A percentile compares a stretch with the other conserved stretches of the same genome.
Evolutionary conservation across 2,329 filamentous ascomycete species (phyloP).

Genomic region (Claviceps paspali): DNA sequence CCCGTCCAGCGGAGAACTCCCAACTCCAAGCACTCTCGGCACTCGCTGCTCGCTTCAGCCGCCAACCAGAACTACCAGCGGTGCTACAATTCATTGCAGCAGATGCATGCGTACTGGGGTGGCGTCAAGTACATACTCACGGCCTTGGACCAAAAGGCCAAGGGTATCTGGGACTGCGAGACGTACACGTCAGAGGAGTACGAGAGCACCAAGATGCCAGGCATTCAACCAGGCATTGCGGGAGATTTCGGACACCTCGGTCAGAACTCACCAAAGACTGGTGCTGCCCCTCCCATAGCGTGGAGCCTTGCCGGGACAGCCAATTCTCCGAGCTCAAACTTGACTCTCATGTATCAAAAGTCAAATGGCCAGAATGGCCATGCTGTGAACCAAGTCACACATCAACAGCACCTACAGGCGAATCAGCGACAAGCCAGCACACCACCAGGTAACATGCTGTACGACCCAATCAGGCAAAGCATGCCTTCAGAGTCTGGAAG

Average conservation of each 20-base stretch:
- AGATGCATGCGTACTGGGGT: slow-evolving; percentile 73
- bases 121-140: slow-evolving; percentile 78
- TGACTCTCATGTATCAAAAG: slow-evolving; percentile 67
- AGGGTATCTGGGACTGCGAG: slow-evolving; percentile 68
- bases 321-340: slow-evolving; percentile 69
- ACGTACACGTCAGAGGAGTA: slow-evolving; percentile 59
- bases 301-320: slow-evolving; percentile 82
- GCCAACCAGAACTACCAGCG: slow-evolving; percentile 78
- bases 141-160: slow-evolving; percentile 72
- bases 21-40: slow-evolving; percentile 37
- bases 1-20: slow-evolving; percentile 7
- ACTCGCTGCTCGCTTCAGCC: slow-evolving; percentile 63
- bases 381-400: slow-evolving; percentile 3
- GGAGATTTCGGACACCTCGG: slow-evolving; percentile 26
- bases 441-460: slow-evolving; percentile 42
- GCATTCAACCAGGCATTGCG: slow-evolving; percentile 21
- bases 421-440: slow-evolving; percentile 24
- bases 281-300: slow-evolving; percentile 40
- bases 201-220: slow-evolving; percentile 46
- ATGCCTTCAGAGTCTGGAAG: slow-evolving; percentile 28
- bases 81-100: slow-evolving; percentile 70
- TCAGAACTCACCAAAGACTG: slow-evolving; percentile 30
- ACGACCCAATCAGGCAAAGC: slow-evolving; percentile 43
- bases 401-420: slow-evolving; percentile 3
- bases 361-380: slow-evolving; percentile 3